phyloP scores from a whole-genome alignment of 768 basidiomycete species.

The Exidia glandulosa region DNA sequence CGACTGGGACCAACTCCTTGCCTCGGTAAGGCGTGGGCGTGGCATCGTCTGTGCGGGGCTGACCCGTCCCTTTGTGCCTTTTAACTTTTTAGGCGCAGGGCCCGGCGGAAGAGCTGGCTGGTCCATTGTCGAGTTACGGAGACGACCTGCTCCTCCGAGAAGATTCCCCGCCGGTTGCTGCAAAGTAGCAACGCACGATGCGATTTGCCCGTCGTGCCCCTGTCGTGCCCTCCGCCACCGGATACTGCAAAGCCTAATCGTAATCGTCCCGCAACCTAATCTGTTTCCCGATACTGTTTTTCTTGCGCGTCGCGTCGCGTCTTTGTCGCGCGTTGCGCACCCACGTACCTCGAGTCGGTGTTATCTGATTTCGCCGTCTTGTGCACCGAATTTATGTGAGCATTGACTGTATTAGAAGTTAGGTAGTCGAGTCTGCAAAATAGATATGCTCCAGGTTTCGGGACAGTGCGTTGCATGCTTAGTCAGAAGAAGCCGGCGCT shows the following conservation, averaged over 20 bases:
- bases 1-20: neutral
- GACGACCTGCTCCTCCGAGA: neutral
- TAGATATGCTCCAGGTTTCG: no score
- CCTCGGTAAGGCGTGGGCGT: neutral
- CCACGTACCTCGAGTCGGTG: no score
- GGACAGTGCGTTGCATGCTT: no score
- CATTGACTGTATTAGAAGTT: no score
- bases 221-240: no score
- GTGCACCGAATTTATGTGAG: no score
- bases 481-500: no score
- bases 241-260: neutral
- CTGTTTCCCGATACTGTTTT: no score
- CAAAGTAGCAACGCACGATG: neutral
- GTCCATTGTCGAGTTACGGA: neutral
- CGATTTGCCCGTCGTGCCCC: neutral
- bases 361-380: no score
- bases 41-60: neutral
- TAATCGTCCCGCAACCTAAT: neutral
- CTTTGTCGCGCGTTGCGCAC: no score
- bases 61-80: neutral
- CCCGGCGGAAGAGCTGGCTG: neutral
- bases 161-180: neutral
- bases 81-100: neutral
- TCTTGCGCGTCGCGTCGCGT: no score
- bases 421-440: no score